These are phyloP conservation scores for Lithocarpus polystachyus DNA, from an alignment of 306 rosid genomes.

Conservation along the genomic window DNA sequence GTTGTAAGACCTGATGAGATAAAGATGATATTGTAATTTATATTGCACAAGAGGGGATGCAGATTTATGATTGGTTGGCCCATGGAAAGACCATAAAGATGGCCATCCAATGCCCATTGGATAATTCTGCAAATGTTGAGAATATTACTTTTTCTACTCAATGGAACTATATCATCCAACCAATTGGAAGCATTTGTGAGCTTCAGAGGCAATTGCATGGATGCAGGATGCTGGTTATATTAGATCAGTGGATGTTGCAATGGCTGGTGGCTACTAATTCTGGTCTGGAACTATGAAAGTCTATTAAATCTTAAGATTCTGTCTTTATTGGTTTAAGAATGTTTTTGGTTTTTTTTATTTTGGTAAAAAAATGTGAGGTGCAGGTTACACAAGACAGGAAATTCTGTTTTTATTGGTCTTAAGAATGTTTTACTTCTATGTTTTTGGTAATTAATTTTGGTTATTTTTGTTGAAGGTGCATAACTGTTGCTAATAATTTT, in stretches of 20 bases:
- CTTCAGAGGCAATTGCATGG: conserved; percentile 17
- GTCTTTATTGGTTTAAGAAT: neutral
- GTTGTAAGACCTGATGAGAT: neutral
- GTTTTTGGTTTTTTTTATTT: neutral
- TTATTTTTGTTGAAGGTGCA: conserved; percentile 15
- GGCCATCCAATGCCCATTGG: neutral
- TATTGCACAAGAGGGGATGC: neutral
- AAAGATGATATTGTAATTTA: neutral
- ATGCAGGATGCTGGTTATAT: conserved; percentile 5
- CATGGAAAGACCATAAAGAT: neutral
- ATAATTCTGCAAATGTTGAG: neutral
- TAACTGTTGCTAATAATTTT: neutral
- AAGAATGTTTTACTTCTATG: neutral
- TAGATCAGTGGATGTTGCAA: conserved; percentile 13
- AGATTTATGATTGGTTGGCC: neutral
- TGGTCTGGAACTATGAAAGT: neutral
- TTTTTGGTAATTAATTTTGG: neutral
- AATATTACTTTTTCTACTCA: neutral
- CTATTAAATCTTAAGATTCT: neutral
- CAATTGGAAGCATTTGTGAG: conserved; percentile 4
- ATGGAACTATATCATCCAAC: neutral
- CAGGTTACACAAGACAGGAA: neutral
- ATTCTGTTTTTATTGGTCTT: neutral
- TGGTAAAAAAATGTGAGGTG: neutral
- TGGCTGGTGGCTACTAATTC: conserved; percentile 5